A percentile compares a stretch with the other conserved stretches of the same genome.
Evolutionary conservation across 441 rosid species (phyloP).

Genomic region (Heliophila coronopifolia): DNA sequence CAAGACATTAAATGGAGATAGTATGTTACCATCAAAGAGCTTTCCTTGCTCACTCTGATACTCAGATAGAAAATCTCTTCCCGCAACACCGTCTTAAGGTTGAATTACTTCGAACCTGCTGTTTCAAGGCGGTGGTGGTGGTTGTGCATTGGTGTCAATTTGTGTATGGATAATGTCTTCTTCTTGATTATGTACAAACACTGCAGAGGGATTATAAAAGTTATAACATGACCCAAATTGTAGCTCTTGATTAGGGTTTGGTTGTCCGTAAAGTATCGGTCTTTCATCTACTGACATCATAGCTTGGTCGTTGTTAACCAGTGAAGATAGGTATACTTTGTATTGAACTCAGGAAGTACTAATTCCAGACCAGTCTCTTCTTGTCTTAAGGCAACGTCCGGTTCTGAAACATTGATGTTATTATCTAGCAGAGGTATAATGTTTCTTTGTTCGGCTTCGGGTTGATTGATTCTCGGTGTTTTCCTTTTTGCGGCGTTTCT

Average conservation of each 20-base stretch:
- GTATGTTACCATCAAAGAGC: slow-evolving; percentile 45
- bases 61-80: slow-evolving; percentile 28
- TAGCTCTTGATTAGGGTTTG: slow-evolving; percentile 38
- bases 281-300: slow-evolving; percentile 49
- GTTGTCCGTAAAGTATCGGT: slow-evolving; percentile 35
- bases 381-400: slow-evolving; percentile 34
- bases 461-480: slow-evolving; percentile 35
- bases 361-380: slow-evolving; percentile 32
- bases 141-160: slow-evolving; percentile 33
- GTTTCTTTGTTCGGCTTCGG: slow-evolving; percentile 37
- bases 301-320: slow-evolving; percentile 33
- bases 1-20: slow-evolving; percentile 46
- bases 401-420: slow-evolving; percentile 28
- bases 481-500: slow-evolving; percentile 42
- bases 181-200: slow-evolving; percentile 39
- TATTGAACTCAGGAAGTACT: slow-evolving; percentile 34
- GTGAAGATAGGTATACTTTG: slow-evolving; percentile 35
- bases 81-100: slow-evolving; percentile 35
- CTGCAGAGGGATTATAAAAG: slow-evolving; percentile 43
- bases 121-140: slow-evolving; percentile 22
- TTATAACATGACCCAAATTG: slow-evolving; percentile 41
- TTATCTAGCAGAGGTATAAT: slow-evolving; percentile 36
- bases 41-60: slow-evolving; percentile 47
- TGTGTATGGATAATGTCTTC: slow-evolving; percentile 35
- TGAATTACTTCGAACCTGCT: slow-evolving; percentile 36